Conservation (phyloP, 768 basidiomycete genomes). For the Boletus bicolor region DNA sequence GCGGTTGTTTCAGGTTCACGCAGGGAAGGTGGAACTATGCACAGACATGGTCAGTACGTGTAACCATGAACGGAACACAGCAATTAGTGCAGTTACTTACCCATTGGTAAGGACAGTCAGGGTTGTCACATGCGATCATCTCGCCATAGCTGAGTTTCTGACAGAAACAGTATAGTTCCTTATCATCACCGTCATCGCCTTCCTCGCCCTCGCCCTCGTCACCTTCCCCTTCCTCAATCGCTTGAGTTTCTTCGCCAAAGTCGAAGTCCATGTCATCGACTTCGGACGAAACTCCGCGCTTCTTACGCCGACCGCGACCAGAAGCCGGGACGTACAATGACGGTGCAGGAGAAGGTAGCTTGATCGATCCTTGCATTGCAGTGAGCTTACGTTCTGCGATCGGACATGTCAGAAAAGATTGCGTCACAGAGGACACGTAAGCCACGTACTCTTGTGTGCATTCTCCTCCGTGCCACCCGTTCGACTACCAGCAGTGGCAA, state of each 20-base stretch:
- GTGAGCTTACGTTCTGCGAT: slow-evolving; percentile 30
- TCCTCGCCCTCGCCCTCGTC: slow-evolving; percentile 42
- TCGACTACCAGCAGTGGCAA: slow-evolving; percentile 11
- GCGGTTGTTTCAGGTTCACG: slow-evolving; percentile 52
- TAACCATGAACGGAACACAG: neutral
- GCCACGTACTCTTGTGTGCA: slow-evolving; percentile 29
- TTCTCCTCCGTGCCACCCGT: slow-evolving; percentile 23
- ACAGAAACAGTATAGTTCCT: slow-evolving; percentile 61
- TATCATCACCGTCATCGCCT: slow-evolving; percentile 54
- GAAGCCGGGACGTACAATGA: slow-evolving; percentile 28
- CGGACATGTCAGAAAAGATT: slow-evolving; percentile 3
- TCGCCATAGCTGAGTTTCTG: slow-evolving; percentile 62
- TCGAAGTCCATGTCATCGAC: slow-evolving; percentile 35
- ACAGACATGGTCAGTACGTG: slow-evolving; percentile 12
- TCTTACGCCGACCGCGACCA: slow-evolving; percentile 34
- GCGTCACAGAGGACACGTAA: neutral
- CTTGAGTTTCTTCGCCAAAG: slow-evolving; percentile 30
- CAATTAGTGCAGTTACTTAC: slow-evolving; percentile 36
- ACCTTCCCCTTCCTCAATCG: slow-evolving; percentile 30
- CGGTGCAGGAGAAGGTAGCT: slow-evolving; percentile 35
- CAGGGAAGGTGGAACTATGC: slow-evolving; percentile 60
- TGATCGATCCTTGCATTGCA: slow-evolving; percentile 30
- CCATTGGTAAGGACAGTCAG: slow-evolving; percentile 58
- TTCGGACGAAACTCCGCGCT: slow-evolving; percentile 35
- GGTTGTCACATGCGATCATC: slow-evolving; percentile 66